These are phyloP conservation scores for Aquilaria malaccensis DNA, from an alignment of 345 rosid species.

Conservation along the genomic window DNA sequence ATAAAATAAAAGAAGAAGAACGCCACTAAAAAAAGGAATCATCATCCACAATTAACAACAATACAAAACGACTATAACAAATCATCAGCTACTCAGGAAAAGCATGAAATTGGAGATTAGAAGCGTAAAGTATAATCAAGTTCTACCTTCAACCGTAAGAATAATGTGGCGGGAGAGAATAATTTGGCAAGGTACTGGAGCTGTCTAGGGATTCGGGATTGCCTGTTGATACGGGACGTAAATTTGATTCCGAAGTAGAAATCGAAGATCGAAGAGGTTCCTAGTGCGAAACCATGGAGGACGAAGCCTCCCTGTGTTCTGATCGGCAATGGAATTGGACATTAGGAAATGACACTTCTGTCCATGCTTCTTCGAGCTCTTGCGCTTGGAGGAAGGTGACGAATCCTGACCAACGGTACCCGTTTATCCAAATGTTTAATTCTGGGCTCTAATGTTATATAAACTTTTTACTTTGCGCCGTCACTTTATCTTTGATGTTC, in stretches of 20 bases:
- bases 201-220: conserved; percentile 14
- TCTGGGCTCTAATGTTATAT: too few relatives aligned
- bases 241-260: conserved; percentile 23
- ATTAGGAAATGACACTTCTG: conserved; percentile 23
- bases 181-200: neutral
- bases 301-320: conserved; percentile 52
- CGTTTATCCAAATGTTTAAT: too few relatives aligned
- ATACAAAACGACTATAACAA: conserved; percentile 19
- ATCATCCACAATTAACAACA: conserved; percentile 18
- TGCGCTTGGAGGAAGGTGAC: neutral
- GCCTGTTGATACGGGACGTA: conserved; percentile 19
- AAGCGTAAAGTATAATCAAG: conserved; percentile 37
- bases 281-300: conserved; percentile 59
- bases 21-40: conserved; percentile 29
- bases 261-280: conserved; percentile 36
- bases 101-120: conserved; percentile 2
- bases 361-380: conserved; percentile 23
- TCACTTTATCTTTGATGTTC: too few relatives aligned
- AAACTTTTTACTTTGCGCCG: too few relatives aligned
- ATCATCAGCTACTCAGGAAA: conserved; percentile 6
- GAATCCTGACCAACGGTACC: neutral
- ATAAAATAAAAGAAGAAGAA: conserved; percentile 12
- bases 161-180: conserved; percentile 7
- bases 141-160: conserved; percentile 32
- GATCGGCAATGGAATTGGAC: conserved; percentile 74